A percentile compares a stretch with the other conserved stretches of the same genome.
Evolutionary conservation across 768 basidiomycete genomes (phyloP).

Genomic region (Mycena albidolilacea): DNA sequence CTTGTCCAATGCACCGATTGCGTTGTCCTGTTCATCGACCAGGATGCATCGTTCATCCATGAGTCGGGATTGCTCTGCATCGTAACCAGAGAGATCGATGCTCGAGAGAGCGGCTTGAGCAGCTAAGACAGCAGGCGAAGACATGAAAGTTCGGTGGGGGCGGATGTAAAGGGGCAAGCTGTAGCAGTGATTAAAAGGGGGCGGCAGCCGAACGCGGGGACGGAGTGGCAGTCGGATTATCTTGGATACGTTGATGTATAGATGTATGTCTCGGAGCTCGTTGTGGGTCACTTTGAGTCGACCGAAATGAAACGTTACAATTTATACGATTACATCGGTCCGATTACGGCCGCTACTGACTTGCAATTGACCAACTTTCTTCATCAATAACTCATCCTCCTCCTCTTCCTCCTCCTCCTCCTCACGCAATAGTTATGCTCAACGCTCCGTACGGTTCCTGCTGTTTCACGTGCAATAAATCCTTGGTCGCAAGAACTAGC

Average conservation of each 20-base stretch:
- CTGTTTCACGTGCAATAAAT: conserved; percentile 75
- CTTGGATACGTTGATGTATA: neutral
- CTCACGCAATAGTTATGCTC: conserved; percentile 53
- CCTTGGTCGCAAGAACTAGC: conserved; percentile 84
- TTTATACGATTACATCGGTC: neutral
- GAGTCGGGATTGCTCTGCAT: conserved; percentile 91
- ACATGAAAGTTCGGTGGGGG: conserved; percentile 51
- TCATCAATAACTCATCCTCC: neutral
- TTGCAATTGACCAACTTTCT: neutral
- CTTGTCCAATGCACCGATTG: conserved; percentile 92
- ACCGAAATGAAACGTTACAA: neutral
- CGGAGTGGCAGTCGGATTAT: no score
- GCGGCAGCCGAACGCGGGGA: neutral
- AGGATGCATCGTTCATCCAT: conserved; percentile 98
- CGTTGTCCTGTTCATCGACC: conserved; percentile 88
- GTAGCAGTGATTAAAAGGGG: neutral
- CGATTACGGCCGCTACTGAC: neutral
- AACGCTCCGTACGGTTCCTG: conserved; percentile 71
- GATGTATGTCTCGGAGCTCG: neutral
- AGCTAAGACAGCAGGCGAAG: conserved; percentile 74
- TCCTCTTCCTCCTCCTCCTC: no score
- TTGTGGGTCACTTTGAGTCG: neutral
- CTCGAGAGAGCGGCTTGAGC: conserved; percentile 76
- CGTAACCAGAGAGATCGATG: conserved; percentile 88
- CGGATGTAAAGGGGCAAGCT: neutral